Base-by-base conservation (phyloP, 768 basidiomycete species). In the Boletus insuetus region DNA sequence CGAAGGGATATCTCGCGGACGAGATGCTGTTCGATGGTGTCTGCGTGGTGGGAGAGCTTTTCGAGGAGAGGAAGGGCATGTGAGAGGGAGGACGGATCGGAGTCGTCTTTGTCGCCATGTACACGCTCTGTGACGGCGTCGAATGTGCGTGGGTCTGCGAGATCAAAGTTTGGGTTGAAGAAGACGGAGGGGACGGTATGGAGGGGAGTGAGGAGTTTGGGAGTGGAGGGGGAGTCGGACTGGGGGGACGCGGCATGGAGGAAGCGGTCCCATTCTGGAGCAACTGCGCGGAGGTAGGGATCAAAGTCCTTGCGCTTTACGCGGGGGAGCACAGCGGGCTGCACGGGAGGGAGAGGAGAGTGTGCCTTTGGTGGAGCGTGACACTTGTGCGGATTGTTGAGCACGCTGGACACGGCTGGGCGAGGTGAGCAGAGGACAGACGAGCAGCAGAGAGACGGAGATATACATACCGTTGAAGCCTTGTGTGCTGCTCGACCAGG, bases 401-500 rank as follows among this genome's bases (percentile, higher is more conserved):
- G 81, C 26, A 97, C 91, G 17, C 91, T 94, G 10, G 94, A 95
- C 59, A 97, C 94, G 38, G 94, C 95, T 97, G 69, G 14, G 45
- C 19, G n/a, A 11, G 24, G 54, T 63, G 40, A 61, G 60, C 35
- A 11, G 29, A 35, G 34, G 32, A 1, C 29, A 20, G 8, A 7
- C n/a, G 26, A 42, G 26, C 31, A 17, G 32, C 7, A 17, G n/a
- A 38, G 16, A 8, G 34, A 71, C 82, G 53, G n/a, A n/a, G n/a
- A n/a, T n/a, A n/a, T n/a, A n/a, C n/a, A n/a, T 69, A 91, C 93
- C 93, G 69, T 96, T 90, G 74, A 96, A 95, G 9, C 94, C 94
- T 62, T 91, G 87, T 43, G 81, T 84, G 16, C 87, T 76, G 67
- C 89, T 90, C 63, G 87, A 89, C 90, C 90, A 93, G 67, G 77